Conservation (phyloP, 805 yeast genomes). For the Cyberlindnera petersonii region DNA sequence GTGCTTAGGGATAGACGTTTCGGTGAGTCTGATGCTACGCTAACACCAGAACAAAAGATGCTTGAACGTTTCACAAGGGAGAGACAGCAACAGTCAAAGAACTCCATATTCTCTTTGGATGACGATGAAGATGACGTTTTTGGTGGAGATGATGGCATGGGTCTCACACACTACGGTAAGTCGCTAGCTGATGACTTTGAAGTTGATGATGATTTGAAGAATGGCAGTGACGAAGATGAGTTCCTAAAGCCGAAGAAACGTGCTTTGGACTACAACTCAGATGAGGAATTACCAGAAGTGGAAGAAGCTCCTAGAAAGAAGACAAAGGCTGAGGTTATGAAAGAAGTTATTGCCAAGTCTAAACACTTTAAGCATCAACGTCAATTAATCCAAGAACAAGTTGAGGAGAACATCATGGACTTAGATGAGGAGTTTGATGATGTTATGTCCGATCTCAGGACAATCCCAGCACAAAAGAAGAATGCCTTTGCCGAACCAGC, state of each 20-base stretch:
- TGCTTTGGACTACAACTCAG: slow-evolving; percentile 17
- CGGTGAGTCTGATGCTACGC: slow-evolving; percentile 71
- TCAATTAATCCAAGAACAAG: slow-evolving; percentile 57
- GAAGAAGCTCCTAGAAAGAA: slow-evolving; percentile 54
- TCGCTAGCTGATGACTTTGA: slow-evolving; percentile 56
- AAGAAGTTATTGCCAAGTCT: slow-evolving; percentile 79
- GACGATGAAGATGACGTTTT: slow-evolving; percentile 38
- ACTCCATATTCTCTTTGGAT: slow-evolving; percentile 68
- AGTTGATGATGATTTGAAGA: slow-evolving; percentile 41
- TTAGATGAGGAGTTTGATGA: slow-evolving; percentile 73
- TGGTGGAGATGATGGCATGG: slow-evolving; percentile 28
- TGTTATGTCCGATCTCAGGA: slow-evolving; percentile 52
- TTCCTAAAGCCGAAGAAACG: slow-evolving; percentile 34
- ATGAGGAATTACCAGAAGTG: slow-evolving; percentile 33
- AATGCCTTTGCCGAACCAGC: slow-evolving; percentile 11
- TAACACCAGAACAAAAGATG: slow-evolving; percentile 92
- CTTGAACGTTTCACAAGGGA: slow-evolving; percentile 91
- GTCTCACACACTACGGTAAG: slow-evolving; percentile 78
- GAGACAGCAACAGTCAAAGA: slow-evolving; percentile 58
- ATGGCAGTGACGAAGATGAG: slow-evolving; percentile 24
- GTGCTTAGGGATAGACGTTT: slow-evolving; percentile 82
- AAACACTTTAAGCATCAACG: slow-evolving; percentile 74
- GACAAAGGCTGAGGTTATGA: slow-evolving; percentile 82
- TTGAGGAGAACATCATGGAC: slow-evolving; percentile 58
- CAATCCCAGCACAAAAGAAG: slow-evolving; percentile 30